Evolutionary conservation across 1,284 basidiomycete genomes (phyloP), one percentile per base, ranked within the genome.

Genomic region (Taiwanofungus camphoratus): DNA sequence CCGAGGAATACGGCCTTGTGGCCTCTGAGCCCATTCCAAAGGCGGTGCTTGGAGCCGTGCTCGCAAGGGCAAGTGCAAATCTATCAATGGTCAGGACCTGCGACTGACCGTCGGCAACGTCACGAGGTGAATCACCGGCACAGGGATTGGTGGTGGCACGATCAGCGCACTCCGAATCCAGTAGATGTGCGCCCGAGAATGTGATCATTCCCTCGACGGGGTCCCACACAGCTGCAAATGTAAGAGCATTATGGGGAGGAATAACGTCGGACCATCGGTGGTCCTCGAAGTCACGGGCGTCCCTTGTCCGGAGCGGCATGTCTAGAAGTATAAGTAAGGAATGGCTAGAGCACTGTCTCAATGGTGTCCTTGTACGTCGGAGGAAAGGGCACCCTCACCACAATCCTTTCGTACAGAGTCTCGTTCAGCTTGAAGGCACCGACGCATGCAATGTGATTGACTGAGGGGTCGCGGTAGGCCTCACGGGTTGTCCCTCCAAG

Each of bases 161-260:
- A 24, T 54, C 52, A 23, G 57, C 54, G 38, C 45, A 41, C 23
- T 63, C 57, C 18, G 56, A 49, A 24, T 74, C 66, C 39, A 75
- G 59, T 8, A 77, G 66, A 34, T 64, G 59, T 22, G 71, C 67
- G 16, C 71, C 70, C 2, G 75, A 74, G 59, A 79, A 79, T 19
- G 72, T 71, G 48, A 77, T 67, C 54, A 78, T 68, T 20, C 74
- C 77, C 9, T 77, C 72, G 1, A 71, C 68, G 3, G 71, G 69
- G 48, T 79, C 76, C 72, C 73, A 79, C 30, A 79, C 60, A 5
- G 76, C 76, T 4, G 75, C 76, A 51, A 79, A 79, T 7, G 72
- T 76, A 49, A 79, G 64, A 2, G 70, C 75, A 20, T 71, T 65
- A 44, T 73, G 70, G 4, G 76, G 74, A 16, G 76, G 75, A 8